These are phyloP conservation scores for Takashimella koratensis DNA, from an alignment of 1,284 basidiomycete species.

Conservation along the genomic window DNA sequence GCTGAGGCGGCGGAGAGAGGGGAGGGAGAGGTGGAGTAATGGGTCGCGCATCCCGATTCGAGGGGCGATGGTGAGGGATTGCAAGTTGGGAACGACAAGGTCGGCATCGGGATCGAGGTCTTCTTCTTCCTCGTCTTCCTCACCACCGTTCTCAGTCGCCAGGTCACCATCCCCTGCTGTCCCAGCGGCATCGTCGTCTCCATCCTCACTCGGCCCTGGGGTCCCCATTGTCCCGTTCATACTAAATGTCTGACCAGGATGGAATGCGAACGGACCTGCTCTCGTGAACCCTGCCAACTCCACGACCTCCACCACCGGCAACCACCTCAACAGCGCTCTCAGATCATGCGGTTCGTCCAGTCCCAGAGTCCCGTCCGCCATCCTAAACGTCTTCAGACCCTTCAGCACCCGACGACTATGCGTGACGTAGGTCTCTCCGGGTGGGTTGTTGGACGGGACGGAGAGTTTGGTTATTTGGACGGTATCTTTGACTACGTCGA, in stretches of 20 bases:
- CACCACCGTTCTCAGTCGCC: neutral
- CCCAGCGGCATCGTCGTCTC: neutral
- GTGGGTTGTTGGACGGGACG: too few species aligned
- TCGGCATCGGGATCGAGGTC: neutral
- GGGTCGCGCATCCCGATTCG: neutral
- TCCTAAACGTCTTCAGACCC: neutral
- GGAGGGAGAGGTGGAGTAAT: conserved; percentile 4
- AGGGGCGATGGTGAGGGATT: neutral
- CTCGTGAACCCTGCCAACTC: neutral
- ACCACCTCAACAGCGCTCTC: neutral
- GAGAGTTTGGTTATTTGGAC: too few species aligned
- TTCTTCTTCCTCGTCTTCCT: neutral
- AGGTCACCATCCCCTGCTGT: neutral
- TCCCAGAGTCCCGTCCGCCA: neutral
- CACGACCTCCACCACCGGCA: neutral
- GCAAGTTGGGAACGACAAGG: neutral
- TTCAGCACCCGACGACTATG: neutral
- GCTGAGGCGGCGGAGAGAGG: conserved; percentile 14
- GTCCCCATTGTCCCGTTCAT: too few species aligned
- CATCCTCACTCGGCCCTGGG: neutral
- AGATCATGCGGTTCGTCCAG: neutral
- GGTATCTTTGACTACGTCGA: neutral
- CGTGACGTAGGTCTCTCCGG: neutral
- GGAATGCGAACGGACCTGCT: too few species aligned
- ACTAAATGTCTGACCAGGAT: too few species aligned